These are phyloP conservation scores for Fusarium caatingaense DNA, from an alignment of 2,329 filamentous ascomycete species.

Conservation along the genomic window DNA sequence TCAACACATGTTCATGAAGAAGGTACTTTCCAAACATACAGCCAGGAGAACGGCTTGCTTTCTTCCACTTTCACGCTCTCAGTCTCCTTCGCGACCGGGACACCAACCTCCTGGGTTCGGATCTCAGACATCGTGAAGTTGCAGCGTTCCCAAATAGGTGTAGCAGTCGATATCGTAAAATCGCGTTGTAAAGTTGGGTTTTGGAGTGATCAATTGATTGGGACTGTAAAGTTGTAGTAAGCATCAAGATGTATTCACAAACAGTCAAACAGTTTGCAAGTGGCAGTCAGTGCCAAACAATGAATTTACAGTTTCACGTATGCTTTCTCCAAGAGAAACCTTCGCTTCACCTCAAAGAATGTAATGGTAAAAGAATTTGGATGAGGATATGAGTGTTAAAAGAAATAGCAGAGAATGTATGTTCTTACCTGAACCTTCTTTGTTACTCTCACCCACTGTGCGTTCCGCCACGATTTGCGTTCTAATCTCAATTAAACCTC, in stretches of 20 bases:
- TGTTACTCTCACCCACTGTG: conserved; percentile 32
- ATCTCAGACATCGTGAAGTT: conserved; percentile 33
- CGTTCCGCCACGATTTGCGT: not conserved
- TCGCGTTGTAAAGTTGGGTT: not conserved
- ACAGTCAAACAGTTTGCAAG: not conserved
- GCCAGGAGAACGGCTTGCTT: conserved; percentile 53
- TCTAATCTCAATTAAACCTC: not conserved
- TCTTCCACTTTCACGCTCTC: conserved; percentile 25
- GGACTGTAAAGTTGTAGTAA: conserved; percentile 16
- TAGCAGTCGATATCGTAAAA: not conserved
- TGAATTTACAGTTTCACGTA: not conserved
- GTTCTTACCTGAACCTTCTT: conserved; percentile 25
- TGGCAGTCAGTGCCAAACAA: not conserved
- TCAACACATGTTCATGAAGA: conserved; percentile 14
- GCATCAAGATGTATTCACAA: conserved; percentile 25
- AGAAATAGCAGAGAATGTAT: not conserved
- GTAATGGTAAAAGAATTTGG: too few species aligned
- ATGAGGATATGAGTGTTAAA: conserved; percentile 1
- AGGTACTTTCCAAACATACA: conserved; percentile 45
- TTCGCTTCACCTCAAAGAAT: too few species aligned
- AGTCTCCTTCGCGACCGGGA: conserved; percentile 12
- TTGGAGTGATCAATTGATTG: not conserved
- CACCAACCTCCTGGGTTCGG: conserved; percentile 20
- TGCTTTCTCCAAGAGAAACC: not conserved
- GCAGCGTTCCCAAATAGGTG: not conserved